Evolutionary conservation across 495 filamentous ascomycete species (phyloP).

Genomic region (Pyronema domesticum): DNA sequence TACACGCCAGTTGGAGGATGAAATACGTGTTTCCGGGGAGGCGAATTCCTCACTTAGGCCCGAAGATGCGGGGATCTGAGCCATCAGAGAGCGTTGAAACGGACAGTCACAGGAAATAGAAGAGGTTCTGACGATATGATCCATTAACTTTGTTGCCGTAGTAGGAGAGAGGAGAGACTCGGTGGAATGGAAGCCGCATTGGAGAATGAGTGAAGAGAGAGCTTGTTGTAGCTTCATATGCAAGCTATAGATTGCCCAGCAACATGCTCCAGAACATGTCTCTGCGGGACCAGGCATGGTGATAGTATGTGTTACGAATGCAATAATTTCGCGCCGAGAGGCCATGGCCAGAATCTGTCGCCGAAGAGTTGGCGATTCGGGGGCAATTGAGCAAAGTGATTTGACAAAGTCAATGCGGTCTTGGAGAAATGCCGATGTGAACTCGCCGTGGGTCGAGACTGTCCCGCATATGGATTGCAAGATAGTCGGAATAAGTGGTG

Average conservation of each 20-base stretch:
- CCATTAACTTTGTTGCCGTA: constrained; percentile 10
- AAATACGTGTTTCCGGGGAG: constrained; percentile 16
- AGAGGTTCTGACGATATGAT: constrained; percentile 12
- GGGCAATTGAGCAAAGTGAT: background rate
- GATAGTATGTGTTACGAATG: background rate
- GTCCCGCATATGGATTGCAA: background rate
- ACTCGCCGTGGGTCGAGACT: background rate
- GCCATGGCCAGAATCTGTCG: constrained; percentile 10
- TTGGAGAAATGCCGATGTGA: background rate
- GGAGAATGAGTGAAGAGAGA: constrained; percentile 14
- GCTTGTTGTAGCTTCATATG: constrained; percentile 10
- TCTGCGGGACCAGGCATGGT: constrained; percentile 6
- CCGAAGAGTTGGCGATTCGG: constrained; percentile 12
- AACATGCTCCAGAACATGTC: constrained; percentile 15
- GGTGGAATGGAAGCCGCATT: constrained; percentile 11
- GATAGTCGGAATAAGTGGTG: background rate
- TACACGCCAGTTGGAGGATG: constrained; percentile 17
- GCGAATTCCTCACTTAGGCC: constrained; percentile 21
- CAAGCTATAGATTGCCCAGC: constrained; percentile 3
- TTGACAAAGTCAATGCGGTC: background rate
- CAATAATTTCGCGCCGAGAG: constrained; percentile 6
- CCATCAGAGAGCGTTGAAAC: background rate
- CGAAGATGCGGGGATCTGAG: background rate
- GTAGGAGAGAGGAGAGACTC: constrained; percentile 9
- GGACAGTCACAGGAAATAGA: background rate